Base-by-base conservation (phyloP, 2,329 filamentous ascomycete genomes). In the Diplodia sapinea region DNA sequence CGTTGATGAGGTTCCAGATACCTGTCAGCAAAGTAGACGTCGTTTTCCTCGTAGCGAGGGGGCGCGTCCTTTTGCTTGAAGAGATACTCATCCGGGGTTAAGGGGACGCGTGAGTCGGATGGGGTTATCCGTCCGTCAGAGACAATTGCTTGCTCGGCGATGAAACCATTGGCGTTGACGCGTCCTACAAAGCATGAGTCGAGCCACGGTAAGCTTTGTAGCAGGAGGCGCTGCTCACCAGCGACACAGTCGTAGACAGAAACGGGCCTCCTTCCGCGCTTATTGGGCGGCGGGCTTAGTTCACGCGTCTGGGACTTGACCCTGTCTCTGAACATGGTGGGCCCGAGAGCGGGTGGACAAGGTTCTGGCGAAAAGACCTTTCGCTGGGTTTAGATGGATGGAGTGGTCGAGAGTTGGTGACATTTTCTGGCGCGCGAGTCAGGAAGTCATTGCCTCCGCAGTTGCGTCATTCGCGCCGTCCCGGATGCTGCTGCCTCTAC, bases 171-270 rank as follows among this genome's bases (percentile, higher is more conserved):
- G 56, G 77, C 74, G 4, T 79, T 82, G 17, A 87, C 77, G 65
- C 55, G 72, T 90, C 89, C 89, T 67, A 23, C 4, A n/a, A 12
- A 26, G 5, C 40, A 29, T 66, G 20, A 66, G 54, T n/a, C 8
- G 31, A 20, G 43, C 9, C 1, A 20, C 15, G n/a, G 15, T 8
- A 9, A 20, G 17, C 13, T 8, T 20, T 47, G 17, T n/a, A 9
- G 43, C 43, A n/a, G 7, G n/a, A 40, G 33, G 12, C 9, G 56
- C 33, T 15, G 11, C 55, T 52, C 13, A 62, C 65, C 65, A 29
- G 89, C 89, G 65, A 92, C 89, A 17, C 89, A 90, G 78, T 93
- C 90, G 77, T 90, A 93, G 23, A 93, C 78, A 23, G 84, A 91
- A 50, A 85, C 83, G 56, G 75, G 72, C 57, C 81, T 81, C 72